Percentiles rank a stretch among this genome's conserved stretches.
Conservation (phyloP, 2,329 filamentous ascomycete genomes). For the Fusarium sp. region DNA sequence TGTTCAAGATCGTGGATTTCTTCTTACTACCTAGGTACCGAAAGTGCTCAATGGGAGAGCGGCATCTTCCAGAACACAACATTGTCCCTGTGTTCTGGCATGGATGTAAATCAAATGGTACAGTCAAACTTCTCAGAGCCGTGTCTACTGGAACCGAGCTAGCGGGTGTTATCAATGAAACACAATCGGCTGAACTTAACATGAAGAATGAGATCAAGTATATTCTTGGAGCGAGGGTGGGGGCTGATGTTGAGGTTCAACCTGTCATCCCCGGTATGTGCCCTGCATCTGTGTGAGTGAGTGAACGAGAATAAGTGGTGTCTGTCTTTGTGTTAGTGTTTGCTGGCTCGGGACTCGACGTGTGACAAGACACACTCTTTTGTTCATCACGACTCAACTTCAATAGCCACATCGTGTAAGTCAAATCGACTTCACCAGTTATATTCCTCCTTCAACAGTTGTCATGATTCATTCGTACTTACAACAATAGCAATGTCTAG, state of each 20-base stretch:
- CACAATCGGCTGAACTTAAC: constrained; percentile 6
- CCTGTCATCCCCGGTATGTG: constrained; percentile 27
- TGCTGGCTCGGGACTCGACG: constrained; percentile 15
- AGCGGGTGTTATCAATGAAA: not conserved
- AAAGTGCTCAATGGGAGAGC: not conserved
- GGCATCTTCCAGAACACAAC: not conserved
- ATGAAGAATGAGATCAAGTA: constrained; percentile 5
- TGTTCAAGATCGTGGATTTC: constrained; percentile 16
- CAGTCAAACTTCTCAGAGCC: constrained; percentile 1
- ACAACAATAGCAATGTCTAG: not conserved
- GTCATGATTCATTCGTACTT: not conserved
- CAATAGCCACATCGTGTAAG: constrained; percentile 1
- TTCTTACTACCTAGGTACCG: not conserved
- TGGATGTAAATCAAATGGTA: not conserved
- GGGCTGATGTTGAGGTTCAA: constrained; percentile 8
- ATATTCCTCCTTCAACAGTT: not conserved
- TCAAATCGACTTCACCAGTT: not conserved
- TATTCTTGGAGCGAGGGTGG: constrained; percentile 22
- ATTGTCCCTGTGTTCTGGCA: not conserved
- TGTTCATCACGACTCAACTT: constrained; percentile 20
- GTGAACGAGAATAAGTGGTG: constrained; percentile 14
- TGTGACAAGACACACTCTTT: constrained; percentile 16
- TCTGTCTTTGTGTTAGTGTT: constrained; percentile 28
- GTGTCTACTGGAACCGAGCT: not conserved
- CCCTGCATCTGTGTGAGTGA: not conserved